Conservation (phyloP, 2,329 filamentous ascomycete species). For the Exophiala xenobiotica region DNA sequence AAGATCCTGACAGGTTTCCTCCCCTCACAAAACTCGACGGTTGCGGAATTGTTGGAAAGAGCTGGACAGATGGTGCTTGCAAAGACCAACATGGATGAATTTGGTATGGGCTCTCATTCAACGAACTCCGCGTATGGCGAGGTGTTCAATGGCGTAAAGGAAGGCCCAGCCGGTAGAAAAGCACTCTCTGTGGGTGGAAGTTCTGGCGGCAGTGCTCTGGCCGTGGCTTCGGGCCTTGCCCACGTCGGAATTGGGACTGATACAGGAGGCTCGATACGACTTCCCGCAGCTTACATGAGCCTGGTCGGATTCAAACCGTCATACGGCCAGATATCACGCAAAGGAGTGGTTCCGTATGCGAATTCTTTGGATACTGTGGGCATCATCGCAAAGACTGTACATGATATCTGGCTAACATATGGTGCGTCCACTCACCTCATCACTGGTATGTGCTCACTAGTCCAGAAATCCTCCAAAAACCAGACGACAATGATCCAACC, state of each 20-base stretch:
- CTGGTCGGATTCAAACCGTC: slow-evolving; percentile 86
- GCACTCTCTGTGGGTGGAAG: slow-evolving; percentile 76
- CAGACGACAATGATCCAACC: slow-evolving; percentile 74
- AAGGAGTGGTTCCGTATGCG: slow-evolving; percentile 85
- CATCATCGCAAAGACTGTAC: slow-evolving; percentile 61
- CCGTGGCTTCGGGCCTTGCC: slow-evolving; percentile 52
- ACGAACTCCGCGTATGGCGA: slow-evolving; percentile 65
- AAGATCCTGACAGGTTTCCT: slow-evolving; percentile 66
- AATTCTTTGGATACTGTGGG: slow-evolving; percentile 92
- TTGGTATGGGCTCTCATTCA: slow-evolving; percentile 89
- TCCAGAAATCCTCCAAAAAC: slow-evolving; percentile 53
- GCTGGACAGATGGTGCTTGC: background rate
- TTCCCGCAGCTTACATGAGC: slow-evolving; percentile 84
- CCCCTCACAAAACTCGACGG: slow-evolving; percentile 79
- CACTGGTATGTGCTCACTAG: slow-evolving; percentile 37
- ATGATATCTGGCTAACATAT: slow-evolving; percentile 54
- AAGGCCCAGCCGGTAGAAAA: slow-evolving; percentile 42
- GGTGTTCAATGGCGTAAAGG: slow-evolving; percentile 45
- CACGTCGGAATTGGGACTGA: slow-evolving; percentile 79
- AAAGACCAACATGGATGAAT: slow-evolving; percentile 90
- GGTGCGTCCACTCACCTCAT: slow-evolving; percentile 24
- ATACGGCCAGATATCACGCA: slow-evolving; percentile 81
- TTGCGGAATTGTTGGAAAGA: slow-evolving; percentile 51
- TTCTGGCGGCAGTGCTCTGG: slow-evolving; percentile 89
- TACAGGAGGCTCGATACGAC: slow-evolving; percentile 82